Base-by-base conservation (phyloP, 1,284 basidiomycete genomes). In the Trichosporon ovoides region DNA sequence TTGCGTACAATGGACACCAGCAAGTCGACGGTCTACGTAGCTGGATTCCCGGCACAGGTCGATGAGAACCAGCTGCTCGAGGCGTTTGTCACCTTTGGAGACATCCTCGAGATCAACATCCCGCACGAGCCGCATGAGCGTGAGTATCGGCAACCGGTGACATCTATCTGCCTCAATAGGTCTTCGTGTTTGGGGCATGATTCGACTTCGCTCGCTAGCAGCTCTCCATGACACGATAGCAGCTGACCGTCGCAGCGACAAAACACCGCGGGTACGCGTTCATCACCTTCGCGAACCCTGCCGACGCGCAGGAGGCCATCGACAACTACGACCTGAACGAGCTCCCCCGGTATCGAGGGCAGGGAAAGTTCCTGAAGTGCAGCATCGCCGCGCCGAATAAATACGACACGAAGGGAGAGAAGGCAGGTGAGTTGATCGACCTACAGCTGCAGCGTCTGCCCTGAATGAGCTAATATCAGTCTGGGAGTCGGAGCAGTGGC, bases 271-370 rank as follows among this genome's bases (percentile, higher is more conserved):
- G 73, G 7, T 77, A 70, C 66, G 77, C 77, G 7, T 77, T 78
- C 61, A 65, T 78, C 56, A 77, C 76, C 14, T 78, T 73, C 58
- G 66, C 75, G 9, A 66, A 64, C 38, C 61, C 76, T 10, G 61
- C 67, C 35, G 76, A 77, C 60, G 77, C 77, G 7, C 74, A 73
- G 55, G 77, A 78, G 61, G 77, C 77, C 2, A 77, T 78, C 20
- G 77, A 78, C 62, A 78, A 78, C 65, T 76, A 66, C 59, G 77
- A 78, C 62, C 60, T 78, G 55, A 78, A 78, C 58, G 73, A 77
- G 57, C 61, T 77, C 52, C 74, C 75, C 2, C 69, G 67, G 18
- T 73, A 71, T 56, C 64, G 61, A 40, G 74, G 74, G 7, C 59
- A 69, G 53, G 76, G 74, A 10, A 71, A 67, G 57, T 72, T 76